A percentile compares a stretch with the other conserved stretches of the same genome.
phyloP scores from a whole-genome alignment of 1,284 basidiomycete genomes.

The Ganoderma multipileum region DNA sequence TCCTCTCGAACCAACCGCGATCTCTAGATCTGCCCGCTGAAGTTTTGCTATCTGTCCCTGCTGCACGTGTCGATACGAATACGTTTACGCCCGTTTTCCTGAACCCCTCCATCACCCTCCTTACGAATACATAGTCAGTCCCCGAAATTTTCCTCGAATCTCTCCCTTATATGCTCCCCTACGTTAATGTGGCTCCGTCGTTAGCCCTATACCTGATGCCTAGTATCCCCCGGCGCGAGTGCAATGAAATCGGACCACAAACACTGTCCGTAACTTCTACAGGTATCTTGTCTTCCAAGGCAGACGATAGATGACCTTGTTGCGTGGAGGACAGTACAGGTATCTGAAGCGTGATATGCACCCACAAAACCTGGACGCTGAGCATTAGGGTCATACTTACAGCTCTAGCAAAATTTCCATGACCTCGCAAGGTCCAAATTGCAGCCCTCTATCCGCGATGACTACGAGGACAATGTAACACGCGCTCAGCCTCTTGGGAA shows the following conservation, averaged over 20 bases:
- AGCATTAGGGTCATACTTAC: too few relatives aligned
- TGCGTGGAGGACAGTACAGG: too few relatives aligned
- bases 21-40: not conserved
- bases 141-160: not conserved
- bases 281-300: too few relatives aligned
- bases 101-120: not conserved
- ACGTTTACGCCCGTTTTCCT: not conserved
- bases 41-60: not conserved
- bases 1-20: not conserved
- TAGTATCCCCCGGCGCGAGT: not conserved
- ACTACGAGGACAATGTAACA: too few relatives aligned
- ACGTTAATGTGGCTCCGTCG: not conserved
- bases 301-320: too few relatives aligned
- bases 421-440: too few relatives aligned
- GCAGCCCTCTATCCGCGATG: too few relatives aligned
- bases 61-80: not conserved
- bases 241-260: constrained; percentile 1
- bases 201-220: not conserved
- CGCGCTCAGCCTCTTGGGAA: not conserved
- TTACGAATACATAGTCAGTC: constrained; percentile 1
- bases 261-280: too few relatives aligned
- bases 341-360: too few relatives aligned
- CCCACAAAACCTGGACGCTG: too few relatives aligned
- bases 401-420: too few relatives aligned
- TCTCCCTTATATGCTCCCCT: not conserved